These are phyloP conservation scores for Yamadazyma siamensis DNA, from an alignment of 1,139 yeast species.

Conservation along the genomic window DNA sequence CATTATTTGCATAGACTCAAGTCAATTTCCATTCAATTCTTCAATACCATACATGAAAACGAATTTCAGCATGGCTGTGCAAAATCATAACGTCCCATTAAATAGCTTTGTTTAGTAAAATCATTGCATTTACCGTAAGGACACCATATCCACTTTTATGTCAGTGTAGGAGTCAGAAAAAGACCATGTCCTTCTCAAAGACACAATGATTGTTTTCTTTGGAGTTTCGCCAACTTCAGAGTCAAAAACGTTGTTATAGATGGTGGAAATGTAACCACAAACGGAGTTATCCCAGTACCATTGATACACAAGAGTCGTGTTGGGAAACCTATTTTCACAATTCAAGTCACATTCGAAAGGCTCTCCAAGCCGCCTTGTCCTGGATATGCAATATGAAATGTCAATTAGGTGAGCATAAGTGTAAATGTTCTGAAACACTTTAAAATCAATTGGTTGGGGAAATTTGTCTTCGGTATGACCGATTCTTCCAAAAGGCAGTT, in stretches of 20 bases:
- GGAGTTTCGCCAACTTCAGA: slow-evolving; percentile 10
- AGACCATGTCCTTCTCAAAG: slow-evolving; percentile 49
- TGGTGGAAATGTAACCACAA: slow-evolving; percentile 38
- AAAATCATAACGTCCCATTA: too few species aligned
- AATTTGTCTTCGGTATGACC: too few species aligned
- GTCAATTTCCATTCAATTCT: too few species aligned
- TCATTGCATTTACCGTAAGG: too few species aligned
- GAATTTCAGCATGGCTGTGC: too few species aligned
- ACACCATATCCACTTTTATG: slow-evolving; percentile 39
- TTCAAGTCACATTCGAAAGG: slow-evolving; percentile 47
- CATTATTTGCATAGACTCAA: too few species aligned
- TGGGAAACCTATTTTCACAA: slow-evolving; percentile 40
- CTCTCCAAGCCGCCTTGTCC: slow-evolving; percentile 25
- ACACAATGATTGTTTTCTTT: slow-evolving; percentile 35
- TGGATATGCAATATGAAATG: slow-evolving; percentile 47
- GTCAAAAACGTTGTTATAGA: slow-evolving; percentile 26
- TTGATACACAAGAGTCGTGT: slow-evolving; percentile 40
- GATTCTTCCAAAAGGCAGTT: too few species aligned
- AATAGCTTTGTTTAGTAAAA: too few species aligned
- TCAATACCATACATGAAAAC: too few species aligned
- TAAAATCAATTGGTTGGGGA: slow-evolving; percentile 20
- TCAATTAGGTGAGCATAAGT: slow-evolving; percentile 48
- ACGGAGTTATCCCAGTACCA: slow-evolving; percentile 45
- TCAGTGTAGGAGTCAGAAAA: slow-evolving; percentile 46
- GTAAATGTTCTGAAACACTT: slow-evolving; percentile 26